Conservation (phyloP, 768 basidiomycete genomes). For the Candolleomyces eurysporus region DNA sequence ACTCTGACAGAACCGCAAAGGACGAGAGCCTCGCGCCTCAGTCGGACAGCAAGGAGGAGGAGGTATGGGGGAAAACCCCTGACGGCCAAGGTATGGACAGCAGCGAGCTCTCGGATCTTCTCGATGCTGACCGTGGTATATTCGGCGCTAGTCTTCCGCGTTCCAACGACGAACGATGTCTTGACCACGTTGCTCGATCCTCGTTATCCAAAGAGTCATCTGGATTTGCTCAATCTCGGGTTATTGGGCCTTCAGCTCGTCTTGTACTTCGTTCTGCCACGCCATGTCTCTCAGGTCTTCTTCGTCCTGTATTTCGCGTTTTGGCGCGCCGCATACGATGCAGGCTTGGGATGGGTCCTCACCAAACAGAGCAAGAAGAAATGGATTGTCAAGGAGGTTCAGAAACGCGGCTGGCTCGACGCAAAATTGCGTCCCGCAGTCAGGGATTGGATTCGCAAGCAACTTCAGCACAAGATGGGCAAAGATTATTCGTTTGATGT, state of each 20-base stretch:
- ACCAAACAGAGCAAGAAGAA: conserved; percentile 94
- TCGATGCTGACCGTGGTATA: conserved; percentile 8
- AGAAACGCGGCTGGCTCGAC: conserved; percentile 88
- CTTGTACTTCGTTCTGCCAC: conserved; percentile 69
- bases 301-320: conserved; percentile 91
- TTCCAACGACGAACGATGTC: conserved; percentile 90
- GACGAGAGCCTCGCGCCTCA: conserved; percentile 13
- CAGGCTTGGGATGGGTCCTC: conserved; percentile 89
- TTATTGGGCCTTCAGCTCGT: conserved; percentile 75
- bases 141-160: conserved; percentile 73
- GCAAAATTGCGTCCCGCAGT: conserved; percentile 56
- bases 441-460: conserved; percentile 80
- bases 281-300: conserved; percentile 52
- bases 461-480: conserved; percentile 92
- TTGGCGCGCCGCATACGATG: conserved; percentile 91
- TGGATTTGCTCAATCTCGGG: conserved; percentile 83
- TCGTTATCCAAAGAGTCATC: conserved; percentile 78
- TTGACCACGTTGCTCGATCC: conserved; percentile 84
- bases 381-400: conserved; percentile 86
- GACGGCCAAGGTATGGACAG: conserved; percentile 59
- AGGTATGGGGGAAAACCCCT: conserved; percentile 89
- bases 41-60: conserved; percentile 37
- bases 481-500: conserved; percentile 92
- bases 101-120: conserved; percentile 14
- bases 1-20: conserved; percentile 11